These are phyloP conservation scores for Aspergillus mulundensis DNA, from an alignment of 495 filamentous ascomycete genomes.

Conservation along the genomic window DNA sequence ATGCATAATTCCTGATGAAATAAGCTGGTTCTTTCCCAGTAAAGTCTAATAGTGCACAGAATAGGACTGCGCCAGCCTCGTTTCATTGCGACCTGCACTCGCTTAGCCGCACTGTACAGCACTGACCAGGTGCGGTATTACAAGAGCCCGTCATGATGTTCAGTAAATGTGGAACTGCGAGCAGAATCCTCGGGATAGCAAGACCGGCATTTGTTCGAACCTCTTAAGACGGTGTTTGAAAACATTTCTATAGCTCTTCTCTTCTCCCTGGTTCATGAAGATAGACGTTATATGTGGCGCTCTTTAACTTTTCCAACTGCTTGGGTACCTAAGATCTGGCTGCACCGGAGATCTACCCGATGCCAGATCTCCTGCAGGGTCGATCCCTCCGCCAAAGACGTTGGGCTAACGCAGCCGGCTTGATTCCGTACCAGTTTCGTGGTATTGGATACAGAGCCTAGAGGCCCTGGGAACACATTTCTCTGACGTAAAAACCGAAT, in stretches of 20 bases:
- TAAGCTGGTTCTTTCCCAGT: not conserved
- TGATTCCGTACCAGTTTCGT: not conserved
- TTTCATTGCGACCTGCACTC: not conserved
- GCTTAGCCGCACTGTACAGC: not conserved
- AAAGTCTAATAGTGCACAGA: not conserved
- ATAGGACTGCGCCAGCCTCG: not conserved
- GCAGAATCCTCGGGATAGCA: not conserved
- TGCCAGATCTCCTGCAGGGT: not conserved
- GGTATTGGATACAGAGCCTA: not conserved
- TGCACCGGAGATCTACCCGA: not conserved
- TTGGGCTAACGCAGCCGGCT: not conserved
- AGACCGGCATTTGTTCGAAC: not conserved
- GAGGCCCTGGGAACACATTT: too few species aligned
- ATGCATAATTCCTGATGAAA: not conserved
- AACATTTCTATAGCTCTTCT: too few species aligned
- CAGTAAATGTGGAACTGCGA: not conserved
- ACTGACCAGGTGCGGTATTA: not conserved
- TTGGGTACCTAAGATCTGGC: not conserved
- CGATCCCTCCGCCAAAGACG: not conserved
- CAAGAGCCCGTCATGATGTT: not conserved
- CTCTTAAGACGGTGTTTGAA: too few species aligned
- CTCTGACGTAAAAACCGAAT: too few species aligned
- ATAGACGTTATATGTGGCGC: not conserved
- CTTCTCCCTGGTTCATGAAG: not conserved
- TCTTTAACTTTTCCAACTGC: not conserved